A percentile compares a stretch with the other conserved stretches of the same genome.
These are phyloP conservation scores for Aureobasidium melanogenum DNA, from an alignment of 2,329 filamentous ascomycete species.

Conservation along the genomic window DNA sequence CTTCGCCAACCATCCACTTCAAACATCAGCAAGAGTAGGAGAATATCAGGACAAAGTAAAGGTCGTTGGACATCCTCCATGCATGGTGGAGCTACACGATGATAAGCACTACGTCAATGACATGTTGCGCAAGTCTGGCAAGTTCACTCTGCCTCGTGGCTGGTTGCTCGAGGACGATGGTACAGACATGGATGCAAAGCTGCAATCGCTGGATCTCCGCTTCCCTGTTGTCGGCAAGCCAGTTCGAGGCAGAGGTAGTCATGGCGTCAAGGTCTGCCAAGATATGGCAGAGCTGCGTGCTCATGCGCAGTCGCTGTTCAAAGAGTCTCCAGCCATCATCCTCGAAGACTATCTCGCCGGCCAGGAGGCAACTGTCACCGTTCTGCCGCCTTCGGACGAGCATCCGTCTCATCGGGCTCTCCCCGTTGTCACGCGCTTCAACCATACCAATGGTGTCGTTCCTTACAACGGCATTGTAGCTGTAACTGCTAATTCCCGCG, in stretches of 20 bases:
- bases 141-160: slow-evolving; percentile 32
- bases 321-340: slow-evolving; percentile 33
- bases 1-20: slow-evolving; percentile 41
- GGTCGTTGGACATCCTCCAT: slow-evolving; percentile 40
- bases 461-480: slow-evolving; percentile 42
- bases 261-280: slow-evolving; percentile 41
- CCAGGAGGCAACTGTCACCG: slow-evolving; percentile 43
- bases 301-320: slow-evolving; percentile 29
- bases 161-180: slow-evolving; percentile 6
- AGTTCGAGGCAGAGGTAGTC: slow-evolving; percentile 40
- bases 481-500: slow-evolving; percentile 21
- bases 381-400: slow-evolving; percentile 39
- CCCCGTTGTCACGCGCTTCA: slow-evolving; percentile 39
- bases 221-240: slow-evolving; percentile 42
- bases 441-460: slow-evolving; percentile 39
- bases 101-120: slow-evolving; percentile 43
- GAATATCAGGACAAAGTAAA: slow-evolving; percentile 24
- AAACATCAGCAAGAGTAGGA: slow-evolving; percentile 30
- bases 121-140: slow-evolving; percentile 28
- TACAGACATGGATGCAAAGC: slow-evolving; percentile 14
- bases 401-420: slow-evolving; percentile 34
- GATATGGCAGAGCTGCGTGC: slow-evolving; percentile 22
- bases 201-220: slow-evolving; percentile 16
- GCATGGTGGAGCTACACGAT: slow-evolving; percentile 41
- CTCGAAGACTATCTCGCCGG: slow-evolving; percentile 41